A percentile compares a stretch with the other conserved stretches of the same genome.
Conservation (phyloP, 495 filamentous ascomycete genomes). For the Hypoxylon cercidicola region DNA sequence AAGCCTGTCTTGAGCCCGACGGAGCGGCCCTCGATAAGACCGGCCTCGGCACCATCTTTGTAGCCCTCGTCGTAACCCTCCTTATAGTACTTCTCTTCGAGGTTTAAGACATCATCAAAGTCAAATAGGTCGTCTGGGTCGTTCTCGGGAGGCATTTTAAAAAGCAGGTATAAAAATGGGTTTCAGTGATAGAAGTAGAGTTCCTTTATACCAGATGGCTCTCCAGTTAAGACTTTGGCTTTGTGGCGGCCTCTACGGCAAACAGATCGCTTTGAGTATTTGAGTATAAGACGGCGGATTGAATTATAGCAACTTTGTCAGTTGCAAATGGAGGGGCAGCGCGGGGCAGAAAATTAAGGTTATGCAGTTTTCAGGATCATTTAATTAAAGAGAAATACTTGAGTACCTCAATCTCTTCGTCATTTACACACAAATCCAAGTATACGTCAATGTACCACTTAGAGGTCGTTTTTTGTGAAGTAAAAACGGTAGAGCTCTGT, state of each 20-base stretch:
- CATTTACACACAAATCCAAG: not conserved
- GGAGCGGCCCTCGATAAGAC: slow-evolving; percentile 85
- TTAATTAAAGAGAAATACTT: not conserved
- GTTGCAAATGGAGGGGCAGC: slow-evolving; percentile 36
- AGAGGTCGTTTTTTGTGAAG: not conserved
- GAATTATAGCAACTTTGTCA: too few relatives aligned
- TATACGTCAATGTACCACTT: not conserved
- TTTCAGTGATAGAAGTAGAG: too few relatives aligned
- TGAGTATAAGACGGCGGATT: not conserved
- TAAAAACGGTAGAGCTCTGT: too few relatives aligned
- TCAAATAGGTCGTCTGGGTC: slow-evolving; percentile 69
- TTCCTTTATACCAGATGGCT: too few relatives aligned
- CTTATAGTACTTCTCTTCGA: slow-evolving; percentile 87
- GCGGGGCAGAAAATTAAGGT: slow-evolving; percentile 13
- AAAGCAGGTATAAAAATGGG: not conserved
- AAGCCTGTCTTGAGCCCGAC: slow-evolving; percentile 95
- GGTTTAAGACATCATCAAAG: slow-evolving; percentile 72
- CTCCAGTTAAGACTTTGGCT: too few relatives aligned
- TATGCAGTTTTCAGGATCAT: not conserved
- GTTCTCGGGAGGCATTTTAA: slow-evolving; percentile 15
- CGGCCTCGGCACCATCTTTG: slow-evolving; percentile 80
- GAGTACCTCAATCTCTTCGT: not conserved
- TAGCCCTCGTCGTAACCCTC: slow-evolving; percentile 82
- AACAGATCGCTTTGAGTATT: too few relatives aligned
- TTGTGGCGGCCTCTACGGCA: too few relatives aligned